Base-by-base conservation (phyloP, 441 rosid genomes). In the Adansonia gregorii region DNA sequence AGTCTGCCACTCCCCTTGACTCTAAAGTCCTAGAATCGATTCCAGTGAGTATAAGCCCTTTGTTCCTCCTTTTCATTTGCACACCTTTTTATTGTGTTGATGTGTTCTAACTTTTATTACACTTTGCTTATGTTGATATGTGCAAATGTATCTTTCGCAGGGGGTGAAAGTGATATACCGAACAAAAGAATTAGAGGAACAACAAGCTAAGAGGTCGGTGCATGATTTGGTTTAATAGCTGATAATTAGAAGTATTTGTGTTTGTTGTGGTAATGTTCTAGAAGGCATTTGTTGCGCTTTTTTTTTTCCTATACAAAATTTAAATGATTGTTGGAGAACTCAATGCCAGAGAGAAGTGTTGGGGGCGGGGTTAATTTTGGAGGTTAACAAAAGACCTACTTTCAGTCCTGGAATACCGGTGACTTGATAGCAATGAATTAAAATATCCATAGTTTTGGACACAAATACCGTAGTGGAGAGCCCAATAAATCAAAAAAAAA, bases 161-260 rank as follows among this genome's bases (percentile, higher is more conserved):
- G 97, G 98, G 67, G 92, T 95, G 72, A 88, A 86, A 79, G 91
- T 95, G 75, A 85, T 95, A 78, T 85, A 85, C 85, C 82, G 97
- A 80, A 92, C 97, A n/a, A 92, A 84, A 83, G 95, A 94, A 75
- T 81, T 94, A 56, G 97, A 95, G 87, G 97, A 89, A 79, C 88
- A 86, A 52, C 98, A 95, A 82, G 93, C 94, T 78, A 89, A 83
- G 76, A 92, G 99, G 98, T 92, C 48, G 20, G 83, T 69, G 8
- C 49, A 43, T 65, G 17, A 55, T 22, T 9, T 35, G 71, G 70
- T 69, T 11, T 9, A 35, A 55, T 55, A 7, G 22, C 27, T 1
- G 46, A 58, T 31, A 27, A 43, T 0, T 0, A 0, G 27, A 65
- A 24, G 20, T 19, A 19, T 19, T 12, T 65, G 3, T 54, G 39